A percentile compares a stretch with the other conserved stretches of the same genome.
phyloP scores from a whole-genome alignment of 768 basidiomycete species.

The Hericium erinaceus region DNA sequence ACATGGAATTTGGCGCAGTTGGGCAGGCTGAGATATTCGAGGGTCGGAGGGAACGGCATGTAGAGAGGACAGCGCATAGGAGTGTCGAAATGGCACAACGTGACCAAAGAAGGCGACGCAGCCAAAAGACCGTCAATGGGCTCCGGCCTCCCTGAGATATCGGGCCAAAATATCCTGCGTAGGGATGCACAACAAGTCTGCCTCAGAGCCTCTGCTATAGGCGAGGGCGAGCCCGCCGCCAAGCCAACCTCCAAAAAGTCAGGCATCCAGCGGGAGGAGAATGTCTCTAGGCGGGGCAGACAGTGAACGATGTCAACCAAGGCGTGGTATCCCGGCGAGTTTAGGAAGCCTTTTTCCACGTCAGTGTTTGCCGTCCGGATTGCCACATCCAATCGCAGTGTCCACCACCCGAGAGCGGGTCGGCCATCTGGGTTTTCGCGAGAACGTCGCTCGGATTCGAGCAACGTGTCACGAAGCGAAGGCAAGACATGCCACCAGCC shows the following conservation, averaged over 20 bases:
- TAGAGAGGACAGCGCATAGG: not conserved
- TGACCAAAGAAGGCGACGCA: too few species aligned
- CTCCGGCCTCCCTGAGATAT: not conserved
- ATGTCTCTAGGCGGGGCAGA: not conserved
- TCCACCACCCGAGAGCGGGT: not conserved
- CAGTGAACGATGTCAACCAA: not conserved
- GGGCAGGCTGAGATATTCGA: not conserved
- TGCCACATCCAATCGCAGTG: not conserved
- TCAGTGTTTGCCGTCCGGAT: not conserved
- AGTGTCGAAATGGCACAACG: not conserved
- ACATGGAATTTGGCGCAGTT: not conserved
- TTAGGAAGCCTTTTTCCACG: not conserved
- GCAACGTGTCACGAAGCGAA: not conserved
- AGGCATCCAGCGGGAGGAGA: not conserved
- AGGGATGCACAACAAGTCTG: not conserved
- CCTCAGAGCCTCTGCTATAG: not conserved
- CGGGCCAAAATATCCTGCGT: not conserved
- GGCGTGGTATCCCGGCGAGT: not conserved
- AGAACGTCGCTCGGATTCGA: not conserved
- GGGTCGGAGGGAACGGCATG: not conserved
- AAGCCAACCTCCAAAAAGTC: too few species aligned
- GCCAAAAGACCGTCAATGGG: not conserved
- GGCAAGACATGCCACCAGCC: not conserved
- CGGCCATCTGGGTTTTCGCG: not conserved
- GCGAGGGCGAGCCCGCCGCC: not conserved